A percentile compares a stretch with the other conserved stretches of the same genome.
Conservation (phyloP, 371 early-diverging fungal genomes). For the Entomophthora muscae region DNA sequence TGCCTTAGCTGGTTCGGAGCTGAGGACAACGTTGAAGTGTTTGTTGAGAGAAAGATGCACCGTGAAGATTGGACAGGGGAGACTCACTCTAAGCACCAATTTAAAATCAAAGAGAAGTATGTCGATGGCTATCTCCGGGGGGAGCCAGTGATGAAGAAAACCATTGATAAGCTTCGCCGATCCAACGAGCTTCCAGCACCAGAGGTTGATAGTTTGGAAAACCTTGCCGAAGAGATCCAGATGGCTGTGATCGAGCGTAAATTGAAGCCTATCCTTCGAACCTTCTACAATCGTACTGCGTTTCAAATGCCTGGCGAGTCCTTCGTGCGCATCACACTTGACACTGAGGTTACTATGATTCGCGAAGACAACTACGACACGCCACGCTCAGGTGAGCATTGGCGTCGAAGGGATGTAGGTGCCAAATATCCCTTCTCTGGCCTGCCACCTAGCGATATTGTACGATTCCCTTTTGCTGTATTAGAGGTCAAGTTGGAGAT, state of each 20-base stretch:
- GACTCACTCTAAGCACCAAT: constrained; percentile 87
- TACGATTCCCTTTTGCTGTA: constrained; percentile 90
- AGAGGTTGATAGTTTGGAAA: constrained; percentile 60
- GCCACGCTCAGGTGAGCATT: constrained; percentile 50
- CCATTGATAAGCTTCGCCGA: constrained; percentile 68
- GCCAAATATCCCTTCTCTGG: constrained; percentile 69
- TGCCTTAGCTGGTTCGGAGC: constrained; percentile 97
- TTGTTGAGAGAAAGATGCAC: constrained; percentile 97
- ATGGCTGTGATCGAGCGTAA: constrained; percentile 49
- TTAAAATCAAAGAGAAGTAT: constrained; percentile 90
- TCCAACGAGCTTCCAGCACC: constrained; percentile 61
- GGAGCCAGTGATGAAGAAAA: constrained; percentile 56
- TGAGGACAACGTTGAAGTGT: constrained; percentile 64
- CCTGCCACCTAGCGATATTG: constrained; percentile 58
- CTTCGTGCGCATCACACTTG: constrained; percentile 84
- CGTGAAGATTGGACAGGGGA: constrained; percentile 98
- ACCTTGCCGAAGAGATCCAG: constrained; percentile 75
- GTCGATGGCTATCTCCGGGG: constrained; percentile 78
- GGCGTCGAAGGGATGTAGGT: constrained; percentile 82
- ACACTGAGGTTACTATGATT: constrained; percentile 94
- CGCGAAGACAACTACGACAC: constrained; percentile 79
- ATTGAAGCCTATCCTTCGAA: constrained; percentile 64
- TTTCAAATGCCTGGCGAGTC: constrained; percentile 96
- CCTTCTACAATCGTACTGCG: constrained; percentile 94
- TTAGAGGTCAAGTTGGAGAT: constrained; percentile 95